phyloP scores from a whole-genome alignment of 805 yeast species.

The Ogataea angusta region DNA sequence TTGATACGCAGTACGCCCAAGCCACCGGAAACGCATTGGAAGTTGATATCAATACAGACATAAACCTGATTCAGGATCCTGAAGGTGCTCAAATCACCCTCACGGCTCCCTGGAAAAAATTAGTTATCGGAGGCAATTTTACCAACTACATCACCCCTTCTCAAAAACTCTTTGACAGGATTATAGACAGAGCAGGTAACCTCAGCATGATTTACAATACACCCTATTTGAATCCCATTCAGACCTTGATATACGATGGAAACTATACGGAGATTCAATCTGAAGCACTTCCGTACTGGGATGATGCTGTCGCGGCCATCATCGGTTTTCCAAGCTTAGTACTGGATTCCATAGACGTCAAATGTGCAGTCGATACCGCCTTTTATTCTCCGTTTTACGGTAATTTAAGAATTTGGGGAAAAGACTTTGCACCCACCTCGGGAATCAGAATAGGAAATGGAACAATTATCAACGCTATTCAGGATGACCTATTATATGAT shows the following conservation, averaged over 20 bases:
- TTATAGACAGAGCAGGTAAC: constrained; percentile 37
- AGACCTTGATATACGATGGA: constrained; percentile 34
- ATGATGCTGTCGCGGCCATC: constrained; percentile 38
- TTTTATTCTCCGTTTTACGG: constrained; percentile 43
- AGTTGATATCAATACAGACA: constrained; percentile 41
- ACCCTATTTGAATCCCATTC: constrained; percentile 31
- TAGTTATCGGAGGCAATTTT: constrained; percentile 41
- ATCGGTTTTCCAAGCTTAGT: constrained; percentile 38
- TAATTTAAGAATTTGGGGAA: constrained; percentile 36
- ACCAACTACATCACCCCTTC: constrained; percentile 40
- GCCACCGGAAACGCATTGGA: constrained; percentile 32
- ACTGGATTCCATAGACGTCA: constrained; percentile 29
- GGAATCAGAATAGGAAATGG: constrained; percentile 37
- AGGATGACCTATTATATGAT: constrained; percentile 32
- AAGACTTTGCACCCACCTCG: constrained; percentile 35
- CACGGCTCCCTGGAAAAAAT: constrained; percentile 39
- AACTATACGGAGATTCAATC: constrained; percentile 33
- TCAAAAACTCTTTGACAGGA: constrained; percentile 34
- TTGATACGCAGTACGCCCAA: constrained; percentile 39
- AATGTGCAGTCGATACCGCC: constrained; percentile 38
- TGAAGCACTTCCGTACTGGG: constrained; percentile 42
- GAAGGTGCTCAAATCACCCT: constrained; percentile 44
- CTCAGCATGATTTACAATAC: constrained; percentile 27
- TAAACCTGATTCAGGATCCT: constrained; percentile 43
- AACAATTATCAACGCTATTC: constrained; percentile 33